Evolutionary conservation across 805 yeast genomes (phyloP), one percentile per base, ranked within the genome.

Genomic region (Lachancea cidri): DNA sequence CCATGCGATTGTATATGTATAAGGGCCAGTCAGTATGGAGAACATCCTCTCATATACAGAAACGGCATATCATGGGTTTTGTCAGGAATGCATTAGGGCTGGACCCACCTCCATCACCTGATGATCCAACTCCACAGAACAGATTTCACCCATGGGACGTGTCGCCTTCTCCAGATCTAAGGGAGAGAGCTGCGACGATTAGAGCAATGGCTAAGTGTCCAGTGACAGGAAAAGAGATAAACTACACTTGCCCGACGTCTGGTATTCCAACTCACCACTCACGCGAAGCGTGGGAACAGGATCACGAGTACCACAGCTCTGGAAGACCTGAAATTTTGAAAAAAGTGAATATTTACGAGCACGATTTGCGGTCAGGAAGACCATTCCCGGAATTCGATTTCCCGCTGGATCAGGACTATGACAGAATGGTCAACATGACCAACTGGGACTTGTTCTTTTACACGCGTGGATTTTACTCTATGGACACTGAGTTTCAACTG

Each of bases 201-300:
- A 76, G 89, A 58, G 83, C 95, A 4, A 73, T 81, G 46, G 96
- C 96, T 8, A 76, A 77, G 56, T 91, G 98, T 62, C 98, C 97
- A 0, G 93, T 89, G 9, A 89, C 97, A 0, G 72, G 79, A 15
- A 75, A 80, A 48, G 82, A 83, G 35, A 86, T 93, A 44, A 73
- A 82, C 50, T 93, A 73, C 62, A 86, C 89, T 2, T 93, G 98
- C 67, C 98, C 98, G 1, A 68, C 76, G 42, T 85, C 96, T 4
- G 98, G 98, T 2, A 88, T 93, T 38, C 98, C 99, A 17, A 93
- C 98, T 3, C 98, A 93, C 62, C 94, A 86, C 58, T 80, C 86
- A 16, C 73, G 74, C 57, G 87, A 83, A 49, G 96, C 96, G 1
- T 93, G 97, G 96, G 81, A 81, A 55, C 65, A 68, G 41, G 98